These are phyloP conservation scores for Spirogloea muscicola DNA, from an alignment of 139 green algal genomes.

Conservation along the genomic window DNA sequence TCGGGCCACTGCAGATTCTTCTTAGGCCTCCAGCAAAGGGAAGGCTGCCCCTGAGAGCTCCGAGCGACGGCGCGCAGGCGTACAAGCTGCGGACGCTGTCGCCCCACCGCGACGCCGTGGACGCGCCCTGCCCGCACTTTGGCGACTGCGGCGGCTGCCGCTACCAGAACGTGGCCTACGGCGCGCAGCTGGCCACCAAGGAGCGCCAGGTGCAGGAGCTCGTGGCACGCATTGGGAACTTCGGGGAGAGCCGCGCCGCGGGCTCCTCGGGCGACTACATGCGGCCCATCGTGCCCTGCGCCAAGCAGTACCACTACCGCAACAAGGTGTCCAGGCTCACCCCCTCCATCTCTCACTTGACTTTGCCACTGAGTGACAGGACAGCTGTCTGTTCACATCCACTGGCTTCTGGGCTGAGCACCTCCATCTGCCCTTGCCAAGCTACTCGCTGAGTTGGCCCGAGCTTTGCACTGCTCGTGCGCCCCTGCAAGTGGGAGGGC, in stretches of 20 bases:
- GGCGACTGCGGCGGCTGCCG: slow-evolving; percentile 74
- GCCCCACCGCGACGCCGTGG: slow-evolving; percentile 43
- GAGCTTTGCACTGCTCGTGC: too few relatives aligned
- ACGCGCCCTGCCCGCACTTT: slow-evolving; percentile 65
- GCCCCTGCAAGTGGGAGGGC: too few relatives aligned
- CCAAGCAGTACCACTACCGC: slow-evolving; percentile 60
- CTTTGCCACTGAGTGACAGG: not conserved
- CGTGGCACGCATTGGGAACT: slow-evolving; percentile 58
- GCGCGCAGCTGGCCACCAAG: slow-evolving; percentile 69
- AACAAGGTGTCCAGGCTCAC: slow-evolving; percentile 75
- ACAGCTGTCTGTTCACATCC: too few relatives aligned
- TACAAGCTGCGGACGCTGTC: slow-evolving; percentile 57
- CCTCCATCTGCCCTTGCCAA: too few relatives aligned
- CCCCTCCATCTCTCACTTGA: not conserved
- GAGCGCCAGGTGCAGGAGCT: slow-evolving; percentile 60
- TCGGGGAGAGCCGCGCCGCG: slow-evolving; percentile 28
- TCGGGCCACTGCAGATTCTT: too few relatives aligned
- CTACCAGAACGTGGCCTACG: slow-evolving; percentile 74
- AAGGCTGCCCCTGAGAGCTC: too few relatives aligned
- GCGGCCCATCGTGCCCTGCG: slow-evolving; percentile 49
- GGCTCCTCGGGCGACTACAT: slow-evolving; percentile 32
- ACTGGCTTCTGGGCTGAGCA: too few relatives aligned
- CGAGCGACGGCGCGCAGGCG: too few relatives aligned
- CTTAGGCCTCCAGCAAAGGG: too few relatives aligned
- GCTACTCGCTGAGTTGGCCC: too few relatives aligned